Evolutionary conservation across 2,329 filamentous ascomycete genomes (phyloP).

Genomic region (Apiospora rasikravindrae): DNA sequence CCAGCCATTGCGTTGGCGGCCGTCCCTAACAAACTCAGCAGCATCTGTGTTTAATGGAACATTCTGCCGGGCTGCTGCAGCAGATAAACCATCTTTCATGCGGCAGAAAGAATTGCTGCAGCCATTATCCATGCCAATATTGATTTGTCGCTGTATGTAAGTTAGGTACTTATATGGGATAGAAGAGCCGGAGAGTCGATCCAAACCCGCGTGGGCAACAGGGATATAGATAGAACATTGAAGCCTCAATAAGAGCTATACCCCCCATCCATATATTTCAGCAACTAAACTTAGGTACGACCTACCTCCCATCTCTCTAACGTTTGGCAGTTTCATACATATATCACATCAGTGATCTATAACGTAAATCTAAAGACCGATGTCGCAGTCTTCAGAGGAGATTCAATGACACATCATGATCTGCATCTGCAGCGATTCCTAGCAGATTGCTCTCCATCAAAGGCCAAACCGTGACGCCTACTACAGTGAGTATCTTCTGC

Average conservation of each 20-base stretch:
- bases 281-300: background rate
- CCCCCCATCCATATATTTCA: background rate
- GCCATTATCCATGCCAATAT: too few species aligned
- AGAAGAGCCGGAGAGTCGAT: background rate
- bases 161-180: background rate
- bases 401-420: background rate
- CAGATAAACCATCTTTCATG: background rate
- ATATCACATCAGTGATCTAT: background rate
- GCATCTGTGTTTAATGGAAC: background rate
- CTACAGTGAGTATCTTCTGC: background rate
- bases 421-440: background rate
- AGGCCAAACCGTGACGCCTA: background rate
- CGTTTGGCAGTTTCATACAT: slow-evolving; percentile 10
- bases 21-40: background rate
- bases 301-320: background rate
- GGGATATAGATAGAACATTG: background rate
- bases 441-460: background rate
- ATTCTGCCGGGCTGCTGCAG: background rate
- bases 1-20: background rate
- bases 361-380: background rate
- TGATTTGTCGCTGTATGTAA: background rate
- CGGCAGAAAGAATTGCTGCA: background rate
- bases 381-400: background rate
- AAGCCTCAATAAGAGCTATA: background rate
- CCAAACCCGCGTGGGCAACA: background rate